A percentile compares a stretch with the other conserved stretches of the same genome.
Conservation (phyloP, 148 eudicot genomes). For the Euryodendron excelsum region DNA sequence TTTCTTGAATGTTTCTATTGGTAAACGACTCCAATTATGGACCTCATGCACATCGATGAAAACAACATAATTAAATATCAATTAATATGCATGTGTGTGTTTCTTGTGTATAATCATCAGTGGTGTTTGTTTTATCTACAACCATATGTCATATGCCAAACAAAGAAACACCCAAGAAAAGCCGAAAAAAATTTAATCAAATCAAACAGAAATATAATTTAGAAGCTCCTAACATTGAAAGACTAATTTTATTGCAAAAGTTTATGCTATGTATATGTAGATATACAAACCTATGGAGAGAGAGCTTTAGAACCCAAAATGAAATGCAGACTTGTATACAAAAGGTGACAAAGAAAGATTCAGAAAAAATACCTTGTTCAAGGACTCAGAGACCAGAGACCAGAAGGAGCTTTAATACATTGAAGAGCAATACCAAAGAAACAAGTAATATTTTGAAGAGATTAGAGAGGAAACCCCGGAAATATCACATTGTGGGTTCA, state of each 20-base stretch:
- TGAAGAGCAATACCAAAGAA: neutral
- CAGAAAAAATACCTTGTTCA: neutral
- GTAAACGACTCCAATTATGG: neutral
- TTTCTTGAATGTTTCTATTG: too few species aligned
- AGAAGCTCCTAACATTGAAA: neutral
- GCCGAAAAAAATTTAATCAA: neutral
- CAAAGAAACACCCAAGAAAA: neutral
- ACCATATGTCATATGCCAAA: neutral
- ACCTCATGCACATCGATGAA: neutral
- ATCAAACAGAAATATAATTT: neutral
- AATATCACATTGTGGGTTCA: slow-evolving; percentile 5
- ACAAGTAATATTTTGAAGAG: slow-evolving; percentile 1
- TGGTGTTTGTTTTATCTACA: too few species aligned
- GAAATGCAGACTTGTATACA: neutral
- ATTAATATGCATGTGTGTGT: neutral
- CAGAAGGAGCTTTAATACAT: too few species aligned
- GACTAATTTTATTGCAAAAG: neutral
- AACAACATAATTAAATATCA: neutral
- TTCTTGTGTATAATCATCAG: neutral
- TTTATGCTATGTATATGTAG: neutral
- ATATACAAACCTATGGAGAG: too few species aligned
- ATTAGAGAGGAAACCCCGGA: neutral
- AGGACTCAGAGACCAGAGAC: too few species aligned
- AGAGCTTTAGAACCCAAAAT: neutral
- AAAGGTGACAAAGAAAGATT: neutral